Evolutionary conservation across 192 early-diverging fungal species (phyloP).

Genomic region (Chytriomyces sp.): DNA sequence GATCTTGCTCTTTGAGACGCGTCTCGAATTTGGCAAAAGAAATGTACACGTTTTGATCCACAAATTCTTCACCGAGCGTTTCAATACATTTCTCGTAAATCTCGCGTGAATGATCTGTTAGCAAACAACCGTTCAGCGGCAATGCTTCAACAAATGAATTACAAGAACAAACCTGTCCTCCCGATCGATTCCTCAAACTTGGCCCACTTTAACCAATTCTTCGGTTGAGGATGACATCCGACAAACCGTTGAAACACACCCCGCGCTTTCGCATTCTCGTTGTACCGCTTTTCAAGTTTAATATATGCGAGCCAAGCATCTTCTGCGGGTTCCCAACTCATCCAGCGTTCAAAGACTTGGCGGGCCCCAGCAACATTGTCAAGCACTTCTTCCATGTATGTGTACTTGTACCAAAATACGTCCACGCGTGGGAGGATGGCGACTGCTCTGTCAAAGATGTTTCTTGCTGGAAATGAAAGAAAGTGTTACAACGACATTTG

Average conservation of each 20-base stretch:
- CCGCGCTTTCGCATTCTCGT: constrained; percentile 81
- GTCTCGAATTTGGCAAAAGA: constrained; percentile 97
- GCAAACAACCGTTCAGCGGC: background rate
- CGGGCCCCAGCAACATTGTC: constrained; percentile 87
- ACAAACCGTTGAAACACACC: constrained; percentile 86
- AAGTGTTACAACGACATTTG: background rate
- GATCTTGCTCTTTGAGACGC: constrained; percentile 86
- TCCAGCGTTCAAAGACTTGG: constrained; percentile 98
- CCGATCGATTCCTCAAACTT: constrained; percentile 90
- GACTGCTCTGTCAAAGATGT: constrained; percentile 91
- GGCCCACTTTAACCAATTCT: constrained; percentile 96
- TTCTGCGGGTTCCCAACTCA: constrained; percentile 97
- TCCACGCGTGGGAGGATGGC: constrained; percentile 79
- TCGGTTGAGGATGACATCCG: constrained; percentile 84
- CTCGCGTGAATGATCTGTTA: constrained; percentile 73
- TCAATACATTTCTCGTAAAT: constrained; percentile 90
- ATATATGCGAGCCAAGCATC: constrained; percentile 94
- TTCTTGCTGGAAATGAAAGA: constrained; percentile 68
- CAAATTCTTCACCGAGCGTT: constrained; percentile 82
- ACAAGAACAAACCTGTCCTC: constrained; percentile 56
- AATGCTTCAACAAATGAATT: too few relatives aligned
- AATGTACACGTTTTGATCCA: constrained; percentile 94
- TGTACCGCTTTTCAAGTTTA: constrained; percentile 87
- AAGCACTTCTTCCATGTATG: constrained; percentile 97
- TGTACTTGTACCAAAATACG: constrained; percentile 87